Evolutionary conservation across 495 filamentous ascomycete genomes (phyloP).

Genomic region (Evansstolkia leycettana): DNA sequence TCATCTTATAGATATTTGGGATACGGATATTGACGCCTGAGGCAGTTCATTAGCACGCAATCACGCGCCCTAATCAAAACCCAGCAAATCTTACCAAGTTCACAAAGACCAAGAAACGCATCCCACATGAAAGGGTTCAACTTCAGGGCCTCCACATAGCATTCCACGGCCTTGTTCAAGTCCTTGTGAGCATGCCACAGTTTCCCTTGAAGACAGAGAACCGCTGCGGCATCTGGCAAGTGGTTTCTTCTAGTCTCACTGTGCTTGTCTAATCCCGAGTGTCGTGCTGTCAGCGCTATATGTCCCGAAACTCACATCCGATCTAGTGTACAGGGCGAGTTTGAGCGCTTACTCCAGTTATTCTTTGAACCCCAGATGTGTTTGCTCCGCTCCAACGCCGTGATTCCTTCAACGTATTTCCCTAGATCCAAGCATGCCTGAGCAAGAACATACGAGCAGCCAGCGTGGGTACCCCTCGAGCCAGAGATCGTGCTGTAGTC

Average conservation of each 20-base stretch:
- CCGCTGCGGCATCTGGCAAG: conserved; percentile 73
- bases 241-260: conserved; percentile 50
- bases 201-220: conserved; percentile 72
- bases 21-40: conserved; percentile 65
- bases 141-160: conserved; percentile 79
- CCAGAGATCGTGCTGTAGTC: conserved; percentile 56
- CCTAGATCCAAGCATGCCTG: conserved; percentile 74
- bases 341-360: conserved; percentile 48
- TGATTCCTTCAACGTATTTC: conserved; percentile 65
- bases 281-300: background rate
- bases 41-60: conserved; percentile 18
- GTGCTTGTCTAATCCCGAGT: conserved; percentile 44
- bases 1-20: conserved; percentile 76
- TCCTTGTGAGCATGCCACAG: conserved; percentile 73
- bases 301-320: background rate
- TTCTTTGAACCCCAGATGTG: conserved; percentile 57
- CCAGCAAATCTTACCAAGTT: conserved; percentile 45
- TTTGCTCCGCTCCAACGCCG: conserved; percentile 64
- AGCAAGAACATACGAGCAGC: conserved; percentile 85
- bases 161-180: conserved; percentile 64
- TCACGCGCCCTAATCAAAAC: conserved; percentile 1
- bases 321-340: conserved; percentile 1
- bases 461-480: conserved; percentile 58
- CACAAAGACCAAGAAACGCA: conserved; percentile 73
- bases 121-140: conserved; percentile 97